Base-by-base conservation (phyloP, 2,329 filamentous ascomycete genomes). In the Talaromyces sp. region DNA sequence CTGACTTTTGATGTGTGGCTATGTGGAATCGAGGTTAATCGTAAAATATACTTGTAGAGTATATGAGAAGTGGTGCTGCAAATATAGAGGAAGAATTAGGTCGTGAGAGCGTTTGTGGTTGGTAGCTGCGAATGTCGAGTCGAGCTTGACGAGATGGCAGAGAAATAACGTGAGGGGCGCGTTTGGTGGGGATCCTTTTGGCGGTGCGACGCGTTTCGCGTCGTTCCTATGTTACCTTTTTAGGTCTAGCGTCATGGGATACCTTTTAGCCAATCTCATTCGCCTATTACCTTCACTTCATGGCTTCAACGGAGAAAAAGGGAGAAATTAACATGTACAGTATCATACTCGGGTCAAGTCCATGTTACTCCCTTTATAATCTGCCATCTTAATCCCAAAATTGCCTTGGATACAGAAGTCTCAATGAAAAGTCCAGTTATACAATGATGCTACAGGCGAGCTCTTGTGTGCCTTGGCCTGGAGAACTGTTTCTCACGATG, bases 131-230 rank as follows among this genome's bases (percentile, higher is more conserved):
- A 58, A 11, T n/a, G 27, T 35, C 10, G 48, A 54, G 31, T 56
- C 10, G 6, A 56, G 52, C 33, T 37, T 56, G 9, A 56, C 31
- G 31, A 54, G 50, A 33, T 35, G 31, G 50, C 27, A 54, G 31
- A 56, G 33, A 56, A 37, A 56, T 54, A 47, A 43, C 22, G 56
- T 59, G 56, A 59, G 56, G 52, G 52, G 52, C 52, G 52, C 52
- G 52, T 56, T 19, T 56, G 52, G 31, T 56, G 52, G 52, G 52
- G 52, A 56, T 56, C 33, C 22, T 35, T 37, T 56, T 35, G 31
- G 27, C 31, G n/a, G 50, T 13, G 22, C 13, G 22, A 39, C 56
- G 56, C 56, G 56, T 19, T 16, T 19, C 56, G 56, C 56, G 56
- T 59, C 56, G 19, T 45, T 59, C 39, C 56, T 45, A 45, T 59